Percentiles rank a stretch among this genome's conserved stretches.
phyloP scores from a whole-genome alignment of 306 rosid genomes.

The Gastrolobium villosum region DNA sequence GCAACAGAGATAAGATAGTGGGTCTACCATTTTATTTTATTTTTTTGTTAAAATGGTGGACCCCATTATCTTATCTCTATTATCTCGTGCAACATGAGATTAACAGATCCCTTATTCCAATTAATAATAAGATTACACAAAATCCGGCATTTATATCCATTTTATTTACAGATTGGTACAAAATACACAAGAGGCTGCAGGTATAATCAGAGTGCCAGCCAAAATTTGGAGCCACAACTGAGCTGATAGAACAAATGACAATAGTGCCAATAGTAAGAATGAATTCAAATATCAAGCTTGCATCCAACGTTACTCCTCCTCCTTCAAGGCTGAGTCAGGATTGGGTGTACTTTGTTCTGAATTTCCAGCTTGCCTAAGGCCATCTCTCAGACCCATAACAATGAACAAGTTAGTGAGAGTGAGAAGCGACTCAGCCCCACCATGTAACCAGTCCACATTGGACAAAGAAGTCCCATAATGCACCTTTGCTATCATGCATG shows the following conservation, averaged over 20 bases:
- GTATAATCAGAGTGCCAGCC: neutral
- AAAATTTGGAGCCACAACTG: neutral
- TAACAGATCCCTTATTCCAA: too few relatives aligned
- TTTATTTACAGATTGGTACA: conserved; percentile 3
- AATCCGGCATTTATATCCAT: conserved; percentile 22
- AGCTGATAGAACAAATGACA: neutral
- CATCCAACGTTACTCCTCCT: conserved; percentile 39
- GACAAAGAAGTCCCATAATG: conserved; percentile 91
- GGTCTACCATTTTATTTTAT: too few relatives aligned
- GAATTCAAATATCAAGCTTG: conserved; percentile 32
- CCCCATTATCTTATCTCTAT: too few relatives aligned
- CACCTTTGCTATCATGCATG: conserved; percentile 75
- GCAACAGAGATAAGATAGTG: too few relatives aligned
- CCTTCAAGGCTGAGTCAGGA: conserved; percentile 51
- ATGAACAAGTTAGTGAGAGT: conserved; percentile 87
- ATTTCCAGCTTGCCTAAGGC: conserved; percentile 62
- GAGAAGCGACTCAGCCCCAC: conserved; percentile 93
- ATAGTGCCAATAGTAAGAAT: neutral
- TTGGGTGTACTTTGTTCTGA: conserved; percentile 44
- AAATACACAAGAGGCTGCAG: conserved; percentile 6
- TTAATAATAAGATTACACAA: conserved; percentile 19
- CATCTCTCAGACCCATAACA: conserved; percentile 86
- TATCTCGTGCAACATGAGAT: too few relatives aligned
- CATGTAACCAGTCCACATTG: conserved; percentile 96
- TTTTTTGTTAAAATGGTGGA: too few relatives aligned